Base-by-base conservation (phyloP, 2,329 filamentous ascomycete species). In the Trichoderma citrinoviride region DNA sequence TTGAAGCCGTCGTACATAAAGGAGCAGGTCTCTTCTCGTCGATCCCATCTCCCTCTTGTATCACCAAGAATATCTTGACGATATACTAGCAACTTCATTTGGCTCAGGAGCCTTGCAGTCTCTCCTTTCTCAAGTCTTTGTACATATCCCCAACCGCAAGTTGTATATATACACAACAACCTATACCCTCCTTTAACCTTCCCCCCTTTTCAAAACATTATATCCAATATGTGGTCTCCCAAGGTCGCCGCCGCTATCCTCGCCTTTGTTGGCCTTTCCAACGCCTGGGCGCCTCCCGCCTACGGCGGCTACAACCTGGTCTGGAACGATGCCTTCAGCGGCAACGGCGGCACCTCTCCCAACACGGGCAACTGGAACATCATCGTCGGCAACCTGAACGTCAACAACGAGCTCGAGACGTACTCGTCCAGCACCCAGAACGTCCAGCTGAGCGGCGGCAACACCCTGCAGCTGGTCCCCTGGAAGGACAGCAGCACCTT, bases 391-490 rank as follows among this genome's bases (percentile, higher is more conserved):
- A 77, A 78, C 58, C 74, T 81, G 60, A 74, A 78, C 68, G 78
- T 78, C 72, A 87, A 86, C 78, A 77, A 81, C 69, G 83, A 86
- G 70, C 69, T 81, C 17, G 76, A 87, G 71, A 76, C 74, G 3
- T 87, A 86, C 75, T 79, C 79, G 2, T 73, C 72, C 23, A 78
- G 76, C 61, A 78, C 74, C 67, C 67, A 69, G 23, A 86, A 85
- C 73, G 65, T 86, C 15, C 82, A 84, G 65, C 73, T 82, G 56
- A 83, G 78, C 41, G 84, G 83, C 40, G 77, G 78, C 43, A 75
- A 75, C 53, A 82, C 83, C 0, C 71, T 86, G 3, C 82, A 85
- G 70, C 73, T 87, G 52, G 76, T 85, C 29, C 84, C 84, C 1
- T 76, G 75, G 67, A 76, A 76, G 57, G 76, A 78, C 19, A 64